Conservation (phyloP, 108 stramenopile genomes). For the Epithemia pelagica region DNA sequence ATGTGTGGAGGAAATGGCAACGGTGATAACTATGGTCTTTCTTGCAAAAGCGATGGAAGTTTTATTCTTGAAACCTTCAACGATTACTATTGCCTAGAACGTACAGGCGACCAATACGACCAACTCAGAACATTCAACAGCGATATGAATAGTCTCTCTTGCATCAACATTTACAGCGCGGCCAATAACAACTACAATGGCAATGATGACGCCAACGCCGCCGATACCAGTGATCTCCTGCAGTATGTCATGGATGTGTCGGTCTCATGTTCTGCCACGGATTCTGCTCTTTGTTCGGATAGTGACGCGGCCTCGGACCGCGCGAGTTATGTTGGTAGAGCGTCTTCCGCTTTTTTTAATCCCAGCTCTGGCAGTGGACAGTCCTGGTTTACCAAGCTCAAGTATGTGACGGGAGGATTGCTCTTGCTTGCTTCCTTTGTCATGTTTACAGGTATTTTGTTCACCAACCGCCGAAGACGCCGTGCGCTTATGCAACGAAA, state of each 20-base stretch:
- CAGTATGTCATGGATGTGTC: slow-evolving; percentile 7
- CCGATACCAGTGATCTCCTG: background rate
- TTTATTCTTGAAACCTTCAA: slow-evolving; percentile 65
- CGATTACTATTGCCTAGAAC: slow-evolving; percentile 64
- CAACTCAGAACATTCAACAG: slow-evolving; percentile 49
- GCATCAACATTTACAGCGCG: slow-evolving; percentile 26
- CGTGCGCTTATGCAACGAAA: slow-evolving; percentile 84
- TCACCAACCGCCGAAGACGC: slow-evolving; percentile 78
- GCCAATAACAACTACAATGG: background rate
- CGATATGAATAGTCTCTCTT: slow-evolving; percentile 33
- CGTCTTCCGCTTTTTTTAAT: slow-evolving; percentile 1
- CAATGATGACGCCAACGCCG: background rate
- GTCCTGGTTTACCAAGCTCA: slow-evolving; percentile 61
- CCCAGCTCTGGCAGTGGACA: slow-evolving; percentile 39
- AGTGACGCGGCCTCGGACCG: slow-evolving; percentile 12
- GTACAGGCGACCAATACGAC: slow-evolving; percentile 48
- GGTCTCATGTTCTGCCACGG: slow-evolving; percentile 49
- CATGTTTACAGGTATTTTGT: slow-evolving; percentile 85
- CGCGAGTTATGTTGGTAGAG: slow-evolving; percentile 9
- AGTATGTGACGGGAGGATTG: slow-evolving; percentile 75
- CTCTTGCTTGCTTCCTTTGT: slow-evolving; percentile 69
- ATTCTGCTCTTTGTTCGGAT: slow-evolving; percentile 45
- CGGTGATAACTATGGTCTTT: slow-evolving; percentile 56
- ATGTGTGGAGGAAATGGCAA: slow-evolving; percentile 44
- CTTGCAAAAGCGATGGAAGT: slow-evolving; percentile 48